Evolutionary conservation across 805 yeast genomes (phyloP), one percentile per base, ranked within the genome.

Genomic region (Lachancea nothofagi): DNA sequence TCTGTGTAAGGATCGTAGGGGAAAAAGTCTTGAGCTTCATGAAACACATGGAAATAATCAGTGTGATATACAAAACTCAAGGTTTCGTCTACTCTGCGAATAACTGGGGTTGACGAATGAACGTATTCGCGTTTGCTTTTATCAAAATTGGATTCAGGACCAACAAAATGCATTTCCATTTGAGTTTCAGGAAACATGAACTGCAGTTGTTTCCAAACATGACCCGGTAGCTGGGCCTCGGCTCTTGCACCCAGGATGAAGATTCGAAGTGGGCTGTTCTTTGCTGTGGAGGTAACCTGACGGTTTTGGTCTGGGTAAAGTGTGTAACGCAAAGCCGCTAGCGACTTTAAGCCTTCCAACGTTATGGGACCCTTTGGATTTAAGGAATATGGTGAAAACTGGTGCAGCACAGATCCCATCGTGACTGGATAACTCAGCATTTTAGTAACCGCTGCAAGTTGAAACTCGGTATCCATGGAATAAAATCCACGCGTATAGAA

Each of bases 1-100:
- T 93, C 98, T 59, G 86, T 74, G 63, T 90, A 93, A 32, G 99
- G 98, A 62, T 93, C 98, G 62, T 89, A 93, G 4, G 98, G 98
- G 79, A 87, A 86, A 61, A 93, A 85, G 65, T 90, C 97, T 54
- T 89, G 93, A 35, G 86, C 80, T 54, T 88, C 88, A 64, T 93
- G 95, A 45, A 83, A 71, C 28, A 83, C 90, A 57, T 88, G 87
- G 78, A 93, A 93, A 63, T 82, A 89, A 53, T 85, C 83, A 1
- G 97, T 87, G 64, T 89, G 95, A 65, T 83, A 82, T 42, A 82
- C 75, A 50, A 89, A 72, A 20, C 83, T 70, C 53, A 93, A 61
- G 38, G 80, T 78, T 36, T 77, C 80, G 62, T 86, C 96, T 34
- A 83, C 66, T 55, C 89, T 76, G 51, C 78, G 77, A 29, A 78